Conservation (phyloP, 169 alveolate species). For the Blepharisma undulans region DNA sequence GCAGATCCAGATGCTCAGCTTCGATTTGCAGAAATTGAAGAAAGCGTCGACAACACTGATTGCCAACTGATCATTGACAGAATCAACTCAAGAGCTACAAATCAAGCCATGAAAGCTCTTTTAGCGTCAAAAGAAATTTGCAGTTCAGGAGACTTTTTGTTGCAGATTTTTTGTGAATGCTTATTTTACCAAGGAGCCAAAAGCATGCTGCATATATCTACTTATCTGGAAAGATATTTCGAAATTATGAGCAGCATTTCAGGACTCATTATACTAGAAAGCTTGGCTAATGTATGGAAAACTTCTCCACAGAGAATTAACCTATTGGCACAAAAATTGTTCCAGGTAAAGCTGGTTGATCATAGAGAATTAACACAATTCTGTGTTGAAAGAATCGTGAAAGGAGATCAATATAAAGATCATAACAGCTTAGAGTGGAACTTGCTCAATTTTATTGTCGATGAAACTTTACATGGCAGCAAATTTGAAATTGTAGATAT, state of each 20-base stretch:
- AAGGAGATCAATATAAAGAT: not conserved
- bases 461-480: not conserved
- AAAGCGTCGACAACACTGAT: constrained; percentile 40
- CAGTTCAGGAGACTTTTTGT: constrained; percentile 25
- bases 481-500: not conserved
- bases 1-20: not conserved
- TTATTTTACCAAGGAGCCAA: constrained; percentile 40
- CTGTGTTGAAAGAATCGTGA: constrained; percentile 8
- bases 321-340: not conserved
- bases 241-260: constrained; percentile 5
- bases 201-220: constrained; percentile 24
- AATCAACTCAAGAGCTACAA: constrained; percentile 37
- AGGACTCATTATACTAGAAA: not conserved
- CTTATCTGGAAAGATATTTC: constrained; percentile 29
- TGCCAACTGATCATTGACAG: constrained; percentile 28
- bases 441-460: not conserved
- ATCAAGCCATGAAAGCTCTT: constrained; percentile 15
- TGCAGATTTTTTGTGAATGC: constrained; percentile 33
- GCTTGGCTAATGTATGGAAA: constrained; percentile 26
- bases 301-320: not conserved
- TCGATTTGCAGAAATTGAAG: constrained; percentile 35
- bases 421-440: not conserved
- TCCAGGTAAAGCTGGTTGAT: not conserved
- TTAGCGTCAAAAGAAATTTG: constrained; percentile 38
- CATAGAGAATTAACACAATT: not conserved